Evolutionary conservation across 345 rosid species (phyloP), one percentile per base, ranked within the genome.

Genomic region (Pugionium dolabratum): DNA sequence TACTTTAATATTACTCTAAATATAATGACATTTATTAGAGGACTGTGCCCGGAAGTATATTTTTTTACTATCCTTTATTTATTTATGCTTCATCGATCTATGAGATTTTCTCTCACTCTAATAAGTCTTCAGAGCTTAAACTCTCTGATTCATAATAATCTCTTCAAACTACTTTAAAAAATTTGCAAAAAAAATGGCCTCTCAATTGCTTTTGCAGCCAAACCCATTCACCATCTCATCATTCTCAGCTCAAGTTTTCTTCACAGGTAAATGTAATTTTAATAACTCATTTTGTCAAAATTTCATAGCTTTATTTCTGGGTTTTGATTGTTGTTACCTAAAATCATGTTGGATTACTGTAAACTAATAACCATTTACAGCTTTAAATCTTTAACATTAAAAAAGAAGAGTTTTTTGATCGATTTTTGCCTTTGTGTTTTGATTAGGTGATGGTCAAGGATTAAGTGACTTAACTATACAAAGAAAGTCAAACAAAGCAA

Each of bases 201-300:
- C 74, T 67, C 78, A 55, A 4, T 61, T 62, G 41, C 69, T 74
- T 62, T 43, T 34, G 34, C 7, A 64, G 29, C 52, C 74, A 74
- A 68, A 62, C 52, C 26, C 60, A 31, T 11, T 47, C 44, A 52
- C 67, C 43, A 60, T 18, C 0, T 18, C 54, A 39, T 54, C 73
- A 54, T 43, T 42, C 66, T 36, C 58, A 6, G 9, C 75, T 36
- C 37, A 55, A 55, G 26, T 10, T n/a, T 59, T 59, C 45, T 33
- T 54, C 1, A 74, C 53, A 26, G 78, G 78, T 62, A 61, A 54
- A 2, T 9, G 2, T 9, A 59, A 4, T 10, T 11, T 37, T 47
- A 18, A 28, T 36, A 36, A 68, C 32, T 59, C 31, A 1, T n/a
- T 60, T 59, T 50, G 8, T 39, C 58, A 11, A 9, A 30, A 1